Base-by-base conservation (phyloP, 1,284 basidiomycete genomes). In the Tilletia walkeri region DNA sequence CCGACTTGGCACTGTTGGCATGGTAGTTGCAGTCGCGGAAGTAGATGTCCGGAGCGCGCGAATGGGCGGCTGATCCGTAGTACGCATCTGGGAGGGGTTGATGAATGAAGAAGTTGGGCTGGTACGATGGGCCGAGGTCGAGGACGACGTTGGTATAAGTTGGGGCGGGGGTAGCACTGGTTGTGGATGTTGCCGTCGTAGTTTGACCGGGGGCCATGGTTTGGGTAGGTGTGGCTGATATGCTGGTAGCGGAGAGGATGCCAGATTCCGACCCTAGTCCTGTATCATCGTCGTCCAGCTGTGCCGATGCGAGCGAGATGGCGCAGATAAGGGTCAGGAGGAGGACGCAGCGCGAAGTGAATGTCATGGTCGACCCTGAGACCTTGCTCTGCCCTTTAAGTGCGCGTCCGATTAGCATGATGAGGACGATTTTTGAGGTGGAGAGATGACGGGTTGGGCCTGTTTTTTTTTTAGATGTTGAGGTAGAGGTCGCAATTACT, bases 1-100 rank as follows among this genome's bases (percentile, higher is more conserved):
- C 69, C 47, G 71, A 69, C 34, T 68, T 65, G 53, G 73, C 72
- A n/a, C 24, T 16, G 34, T 71, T 45, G 18, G 59, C 59, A 4
- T 63, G 59, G 36, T n/a, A 41, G 34, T 63, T 63, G 59, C 59
- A 63, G 59, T 63, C 59, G 4, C 34, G 30, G 34, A 63, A 63
- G 59, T 63, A 63, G 34, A 63, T 63, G 14, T 63, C 59, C 36
- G 59, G 59, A 16, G n/a, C 34, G 34, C 59, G 59, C 36, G 34
- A 7, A 34, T 63, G 59, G 3, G 59, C 34, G 9, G 59, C 34
- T 3, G 59, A 63, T 6, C 38, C 38, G 59, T 38, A 38, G 36
- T 38, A 63, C 0, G 59, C 34, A 36, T 63, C 59, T 14, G 59
- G 59, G 3, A 63, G 14, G 4, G 59, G 59, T 34, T 39, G 7